Base-by-base conservation (phyloP, 2,329 filamentous ascomycete genomes). In the Esteya vermicola region DNA sequence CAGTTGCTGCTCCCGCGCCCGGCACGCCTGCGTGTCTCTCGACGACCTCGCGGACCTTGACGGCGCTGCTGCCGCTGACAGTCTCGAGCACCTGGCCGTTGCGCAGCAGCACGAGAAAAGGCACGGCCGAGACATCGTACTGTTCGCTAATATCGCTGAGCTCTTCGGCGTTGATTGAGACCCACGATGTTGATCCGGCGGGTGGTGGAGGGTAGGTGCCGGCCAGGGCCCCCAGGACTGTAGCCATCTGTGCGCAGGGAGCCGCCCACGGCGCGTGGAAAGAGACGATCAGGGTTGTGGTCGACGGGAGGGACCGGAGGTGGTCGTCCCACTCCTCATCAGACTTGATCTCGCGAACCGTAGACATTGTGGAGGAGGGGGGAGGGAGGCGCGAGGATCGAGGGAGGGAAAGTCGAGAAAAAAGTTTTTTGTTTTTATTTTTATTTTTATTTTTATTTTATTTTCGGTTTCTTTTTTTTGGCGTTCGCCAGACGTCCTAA, bases 251-350 rank as follows among this genome's bases (percentile, higher is more conserved):
- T 47, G 83, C 78, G 68, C 91, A 96, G 34, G 91, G 91, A 44
- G 86, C 86, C 23, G 91, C 91, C 91, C 91, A 98, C 49, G 88
- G 83, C 18, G 91, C 86, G 59, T 96, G 83, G 69, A 98, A 98
- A 58, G 88, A 95, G 55, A 93, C 75, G 54, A 95, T 70, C 47
- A 89, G 70, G 44, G 95, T 75, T 14, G 82, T 75, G 14, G 78
- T 72, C 2, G 79, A 55, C 10, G 83, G 73, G 13, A 88, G 68
- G 32, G 75, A 68, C 46, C 69, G 66, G 46, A 84, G 65, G 54
- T 81, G 70, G 48, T 74, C 63, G 49, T 78, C 67, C 77, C 91
- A 95, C 51, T 78, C 76, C 50, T 70, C 64, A 52, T 85, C 75
- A 51, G 72, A 77, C 51, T 75, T 72, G 61, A 95, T 80, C 54